Percentiles rank a stretch among this genome's conserved stretches.
Evolutionary conservation across 2,329 filamentous ascomycete genomes (phyloP).

Genomic region (Botrytis fragariae): DNA sequence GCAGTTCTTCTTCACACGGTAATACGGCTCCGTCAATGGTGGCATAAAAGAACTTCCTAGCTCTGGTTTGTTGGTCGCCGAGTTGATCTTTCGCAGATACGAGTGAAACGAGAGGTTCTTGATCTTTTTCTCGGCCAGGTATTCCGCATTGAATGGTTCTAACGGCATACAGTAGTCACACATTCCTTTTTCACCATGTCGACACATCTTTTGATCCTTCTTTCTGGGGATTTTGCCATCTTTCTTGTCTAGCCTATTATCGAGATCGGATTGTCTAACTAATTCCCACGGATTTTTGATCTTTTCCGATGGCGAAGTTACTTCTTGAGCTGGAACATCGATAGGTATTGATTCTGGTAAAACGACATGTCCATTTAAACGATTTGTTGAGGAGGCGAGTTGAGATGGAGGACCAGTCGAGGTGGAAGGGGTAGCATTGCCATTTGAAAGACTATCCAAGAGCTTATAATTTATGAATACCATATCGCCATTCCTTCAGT

Average conservation of each 20-base stretch:
- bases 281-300: slow-evolving; percentile 93
- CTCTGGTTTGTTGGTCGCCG: slow-evolving; percentile 94
- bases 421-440: slow-evolving; percentile 41
- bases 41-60: slow-evolving; percentile 93
- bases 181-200: slow-evolving; percentile 96
- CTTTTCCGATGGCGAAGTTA: slow-evolving; percentile 54
- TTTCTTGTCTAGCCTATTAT: slow-evolving; percentile 80
- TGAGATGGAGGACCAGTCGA: slow-evolving; percentile 33
- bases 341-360: slow-evolving; percentile 66
- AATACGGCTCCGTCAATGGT: slow-evolving; percentile 88
- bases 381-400: slow-evolving; percentile 51
- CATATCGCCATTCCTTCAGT: slow-evolving; percentile 77
- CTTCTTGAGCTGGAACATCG: slow-evolving; percentile 50
- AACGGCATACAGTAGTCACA: slow-evolving; percentile 98
- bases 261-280: slow-evolving; percentile 81
- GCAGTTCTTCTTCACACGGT: slow-evolving; percentile 82
- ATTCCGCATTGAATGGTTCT: slow-evolving; percentile 87
- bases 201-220: slow-evolving; percentile 81
- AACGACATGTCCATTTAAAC: slow-evolving; percentile 76
- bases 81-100: slow-evolving; percentile 90
- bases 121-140: slow-evolving; percentile 94
- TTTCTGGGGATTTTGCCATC: slow-evolving; percentile 84
- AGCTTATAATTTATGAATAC: slow-evolving; percentile 82
- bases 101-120: slow-evolving; percentile 98
- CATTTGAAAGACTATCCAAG: slow-evolving; percentile 47